Evolutionary conservation across 2,329 filamentous ascomycete genomes (phyloP).

Genomic region (Trichoderma gracile): DNA sequence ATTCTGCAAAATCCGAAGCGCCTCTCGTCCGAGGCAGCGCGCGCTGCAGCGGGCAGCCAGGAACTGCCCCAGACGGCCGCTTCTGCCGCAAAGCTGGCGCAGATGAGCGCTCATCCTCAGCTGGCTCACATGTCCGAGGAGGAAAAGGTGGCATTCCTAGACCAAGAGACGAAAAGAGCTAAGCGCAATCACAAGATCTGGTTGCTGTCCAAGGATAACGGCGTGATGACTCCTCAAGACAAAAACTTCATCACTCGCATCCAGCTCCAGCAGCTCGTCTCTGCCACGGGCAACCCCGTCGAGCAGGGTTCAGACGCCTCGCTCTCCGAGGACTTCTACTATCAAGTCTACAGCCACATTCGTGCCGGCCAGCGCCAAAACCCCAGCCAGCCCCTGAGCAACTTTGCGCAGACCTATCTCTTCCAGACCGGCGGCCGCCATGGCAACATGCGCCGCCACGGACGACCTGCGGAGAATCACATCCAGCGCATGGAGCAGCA

Average conservation of each 20-base stretch:
- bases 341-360: slow-evolving; percentile 95
- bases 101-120: slow-evolving; percentile 41
- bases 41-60: slow-evolving; percentile 41
- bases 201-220: slow-evolving; percentile 88
- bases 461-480: slow-evolving; percentile 88
- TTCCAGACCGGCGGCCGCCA: slow-evolving; percentile 90
- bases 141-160: slow-evolving; percentile 78
- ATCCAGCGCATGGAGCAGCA: slow-evolving; percentile 99
- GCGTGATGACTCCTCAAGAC: slow-evolving; percentile 97
- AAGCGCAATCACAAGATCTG: slow-evolving; percentile 99
- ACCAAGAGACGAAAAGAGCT: slow-evolving; percentile 89
- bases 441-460: slow-evolving; percentile 71
- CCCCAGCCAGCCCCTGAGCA: slow-evolving; percentile 87
- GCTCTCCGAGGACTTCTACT: slow-evolving; percentile 94
- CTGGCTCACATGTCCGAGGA: slow-evolving; percentile 76
- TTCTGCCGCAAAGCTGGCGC: slow-evolving; percentile 45
- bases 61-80: slow-evolving; percentile 51
- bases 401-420: slow-evolving; percentile 96
- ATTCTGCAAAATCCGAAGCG: slow-evolving; percentile 79
- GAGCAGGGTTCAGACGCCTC: slow-evolving; percentile 79
- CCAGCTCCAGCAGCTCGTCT: slow-evolving; percentile 92
- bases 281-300: slow-evolving; percentile 83
- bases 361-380: slow-evolving; percentile 86
- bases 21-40: slow-evolving; percentile 50
- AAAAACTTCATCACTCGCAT: slow-evolving; percentile 99